A percentile compares a stretch with the other conserved stretches of the same genome.
Conservation (phyloP, 2,329 filamentous ascomycete genomes). For the Escovopsis sp. region DNA sequence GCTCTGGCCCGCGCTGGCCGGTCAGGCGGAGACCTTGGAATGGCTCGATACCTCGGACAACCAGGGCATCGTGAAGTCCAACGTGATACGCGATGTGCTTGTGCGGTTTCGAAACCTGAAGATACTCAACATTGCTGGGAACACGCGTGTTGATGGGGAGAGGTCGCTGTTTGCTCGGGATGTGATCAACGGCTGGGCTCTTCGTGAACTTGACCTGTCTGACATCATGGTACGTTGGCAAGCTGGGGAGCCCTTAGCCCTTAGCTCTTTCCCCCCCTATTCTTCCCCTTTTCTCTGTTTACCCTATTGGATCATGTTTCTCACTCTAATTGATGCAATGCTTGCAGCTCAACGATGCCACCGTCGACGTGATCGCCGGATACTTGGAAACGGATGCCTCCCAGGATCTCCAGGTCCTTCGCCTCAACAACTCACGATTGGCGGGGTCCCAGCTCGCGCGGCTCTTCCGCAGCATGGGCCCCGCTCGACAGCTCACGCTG, state of each 20-base stretch:
- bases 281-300: no score
- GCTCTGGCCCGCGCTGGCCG: slow-evolving; percentile 31
- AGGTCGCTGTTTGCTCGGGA: slow-evolving; percentile 31
- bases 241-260: no score
- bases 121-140: slow-evolving; percentile 34
- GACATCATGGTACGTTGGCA: slow-evolving; percentile 30
- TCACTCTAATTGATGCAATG: no score
- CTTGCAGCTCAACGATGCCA: slow-evolving; percentile 33
- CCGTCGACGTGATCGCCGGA: slow-evolving; percentile 28
- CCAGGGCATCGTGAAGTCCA: slow-evolving; percentile 32
- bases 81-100: slow-evolving; percentile 28
- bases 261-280: no score
- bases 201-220: slow-evolving; percentile 40
- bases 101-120: slow-evolving; percentile 27
- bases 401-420: slow-evolving; percentile 26
- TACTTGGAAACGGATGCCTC: slow-evolving; percentile 29
- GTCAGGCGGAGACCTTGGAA: slow-evolving; percentile 29
- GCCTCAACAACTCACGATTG: slow-evolving; percentile 36
- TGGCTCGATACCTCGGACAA: slow-evolving; percentile 38
- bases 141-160: slow-evolving; percentile 30
- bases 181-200: slow-evolving; percentile 25
- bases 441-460: slow-evolving; percentile 33
- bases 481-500: slow-evolving; percentile 30
- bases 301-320: no score
- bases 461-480: slow-evolving; percentile 35